Percentiles rank a stretch among this genome's conserved stretches.
These are phyloP conservation scores for Phytophthora aleatoria DNA, from an alignment of 352 stramenopile species.

Conservation along the genomic window DNA sequence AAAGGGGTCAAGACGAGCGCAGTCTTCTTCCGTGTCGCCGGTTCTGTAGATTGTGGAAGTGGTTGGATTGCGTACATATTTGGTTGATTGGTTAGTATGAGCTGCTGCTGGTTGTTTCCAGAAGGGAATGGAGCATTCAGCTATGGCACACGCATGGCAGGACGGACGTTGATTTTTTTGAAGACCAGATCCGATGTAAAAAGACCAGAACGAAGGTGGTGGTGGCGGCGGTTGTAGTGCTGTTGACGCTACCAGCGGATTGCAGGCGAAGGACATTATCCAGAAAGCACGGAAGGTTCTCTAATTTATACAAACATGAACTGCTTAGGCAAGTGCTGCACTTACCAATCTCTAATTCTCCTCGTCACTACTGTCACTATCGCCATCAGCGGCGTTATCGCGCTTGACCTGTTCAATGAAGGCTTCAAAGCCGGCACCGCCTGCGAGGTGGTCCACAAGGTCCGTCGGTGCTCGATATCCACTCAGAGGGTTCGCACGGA, in stretches of 20 bases:
- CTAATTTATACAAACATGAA: conserved; percentile 40
- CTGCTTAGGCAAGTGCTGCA: conserved; percentile 27
- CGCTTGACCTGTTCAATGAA: conserved; percentile 86
- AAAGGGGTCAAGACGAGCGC: conserved; percentile 23
- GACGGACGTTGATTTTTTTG: conserved; percentile 37
- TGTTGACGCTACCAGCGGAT: too few relatives aligned
- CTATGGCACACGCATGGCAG: conserved; percentile 11
- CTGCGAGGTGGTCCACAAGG: conserved; percentile 79
- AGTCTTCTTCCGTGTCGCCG: conserved; percentile 26
- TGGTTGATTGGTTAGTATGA: conserved; percentile 28
- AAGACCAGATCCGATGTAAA: conserved; percentile 37
- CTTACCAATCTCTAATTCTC: conserved; percentile 25
- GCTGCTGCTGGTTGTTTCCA: conserved; percentile 25
- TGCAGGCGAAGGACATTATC: conserved; percentile 7
- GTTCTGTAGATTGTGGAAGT: conserved; percentile 27
- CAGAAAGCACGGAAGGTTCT: conserved; percentile 30
- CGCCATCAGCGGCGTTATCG: conserved; percentile 50
- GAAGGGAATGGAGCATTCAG: conserved; percentile 30
- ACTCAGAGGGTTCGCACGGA: conserved; percentile 70
- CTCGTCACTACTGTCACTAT: conserved; percentile 33
- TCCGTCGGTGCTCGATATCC: conserved; percentile 87
- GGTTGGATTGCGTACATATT: conserved; percentile 32
- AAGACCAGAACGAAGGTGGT: conserved; percentile 18
- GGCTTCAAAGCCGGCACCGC: conserved; percentile 72
- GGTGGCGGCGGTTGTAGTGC: too few relatives aligned